A percentile compares a stretch with the other conserved stretches of the same genome.
These are phyloP conservation scores for Amanita rubescens DNA, from an alignment of 768 basidiomycete species.

Conservation along the genomic window DNA sequence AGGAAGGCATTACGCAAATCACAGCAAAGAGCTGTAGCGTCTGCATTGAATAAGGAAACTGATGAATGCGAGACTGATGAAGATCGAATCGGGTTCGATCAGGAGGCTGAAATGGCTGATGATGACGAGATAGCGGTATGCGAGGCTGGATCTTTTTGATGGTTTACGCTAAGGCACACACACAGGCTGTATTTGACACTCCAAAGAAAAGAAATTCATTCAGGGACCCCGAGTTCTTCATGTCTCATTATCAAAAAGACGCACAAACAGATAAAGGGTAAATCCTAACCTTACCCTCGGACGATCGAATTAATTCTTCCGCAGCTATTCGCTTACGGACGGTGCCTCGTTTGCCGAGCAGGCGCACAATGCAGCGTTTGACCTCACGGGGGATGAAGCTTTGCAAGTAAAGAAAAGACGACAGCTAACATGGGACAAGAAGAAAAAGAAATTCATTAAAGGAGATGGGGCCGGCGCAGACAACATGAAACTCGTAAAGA, in stretches of 20 bases:
- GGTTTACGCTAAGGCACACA: background rate
- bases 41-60: conserved; percentile 23
- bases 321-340: conserved; percentile 82
- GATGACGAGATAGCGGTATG: conserved; percentile 70
- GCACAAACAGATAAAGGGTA: conserved; percentile 88
- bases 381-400: conserved; percentile 75
- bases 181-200: conserved; percentile 61
- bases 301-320: conserved; percentile 1
- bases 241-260: conserved; percentile 88
- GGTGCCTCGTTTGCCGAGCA: conserved; percentile 85
- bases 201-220: conserved; percentile 45
- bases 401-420: conserved; percentile 49
- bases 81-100: conserved; percentile 22
- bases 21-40: conserved; percentile 35
- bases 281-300: conserved; percentile 14
- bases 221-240: conserved; percentile 82
- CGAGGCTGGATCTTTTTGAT: background rate
- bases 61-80: conserved; percentile 31
- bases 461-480: conserved; percentile 83
- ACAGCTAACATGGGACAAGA: conserved; percentile 87
- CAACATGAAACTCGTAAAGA: conserved; percentile 88
- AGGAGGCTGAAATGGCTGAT: conserved; percentile 61
- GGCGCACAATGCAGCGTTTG: conserved; percentile 72
- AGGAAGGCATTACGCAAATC: conserved; percentile 71
- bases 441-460: conserved; percentile 90